Percentiles rank a stretch among this genome's conserved stretches.
Evolutionary conservation across 768 basidiomycete species (phyloP).

Genomic region (Termitomyces sp.): DNA sequence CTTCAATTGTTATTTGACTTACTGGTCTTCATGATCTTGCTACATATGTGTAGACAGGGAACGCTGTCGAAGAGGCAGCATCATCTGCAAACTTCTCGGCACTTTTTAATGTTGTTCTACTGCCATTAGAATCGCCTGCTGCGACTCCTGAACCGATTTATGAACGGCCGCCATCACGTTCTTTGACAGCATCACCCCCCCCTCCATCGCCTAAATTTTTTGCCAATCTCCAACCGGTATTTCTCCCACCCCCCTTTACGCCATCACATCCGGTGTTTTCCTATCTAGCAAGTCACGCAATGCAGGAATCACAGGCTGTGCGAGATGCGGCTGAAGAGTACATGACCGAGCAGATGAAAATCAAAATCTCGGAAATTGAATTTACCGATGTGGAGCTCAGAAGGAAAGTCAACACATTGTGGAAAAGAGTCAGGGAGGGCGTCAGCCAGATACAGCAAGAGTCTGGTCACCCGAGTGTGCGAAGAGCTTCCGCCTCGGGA

Average conservation of each 20-base stretch:
- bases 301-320: conserved; percentile 48
- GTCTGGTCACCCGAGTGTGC: conserved; percentile 16
- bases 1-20: conserved; percentile 7
- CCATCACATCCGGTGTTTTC: conserved; percentile 71
- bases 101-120: conserved; percentile 45
- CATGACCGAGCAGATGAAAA: conserved; percentile 47
- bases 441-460: conserved; percentile 42
- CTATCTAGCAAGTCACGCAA: conserved; percentile 60
- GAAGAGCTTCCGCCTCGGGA: conserved; percentile 12
- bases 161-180: conserved; percentile 22
- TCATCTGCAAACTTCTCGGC: conserved; percentile 43
- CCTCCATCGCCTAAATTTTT: conserved; percentile 38
- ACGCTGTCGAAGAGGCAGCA: conserved; percentile 31
- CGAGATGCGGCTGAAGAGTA: conserved; percentile 58
- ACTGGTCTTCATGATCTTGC: conserved; percentile 9
- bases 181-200: conserved; percentile 24
- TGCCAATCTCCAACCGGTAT: conserved; percentile 54
- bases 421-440: conserved; percentile 55
- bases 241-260: conserved; percentile 74
- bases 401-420: conserved; percentile 58
- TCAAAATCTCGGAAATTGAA: conserved; percentile 56
- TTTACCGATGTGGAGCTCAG: conserved; percentile 51
- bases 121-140: conserved; percentile 26
- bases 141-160: conserved; percentile 23
- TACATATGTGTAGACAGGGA: conserved; percentile 30